Evolutionary conservation across 2,329 filamentous ascomycete genomes (phyloP), one percentile per base, ranked within the genome.

Genomic region (Fusarium goolgardi): DNA sequence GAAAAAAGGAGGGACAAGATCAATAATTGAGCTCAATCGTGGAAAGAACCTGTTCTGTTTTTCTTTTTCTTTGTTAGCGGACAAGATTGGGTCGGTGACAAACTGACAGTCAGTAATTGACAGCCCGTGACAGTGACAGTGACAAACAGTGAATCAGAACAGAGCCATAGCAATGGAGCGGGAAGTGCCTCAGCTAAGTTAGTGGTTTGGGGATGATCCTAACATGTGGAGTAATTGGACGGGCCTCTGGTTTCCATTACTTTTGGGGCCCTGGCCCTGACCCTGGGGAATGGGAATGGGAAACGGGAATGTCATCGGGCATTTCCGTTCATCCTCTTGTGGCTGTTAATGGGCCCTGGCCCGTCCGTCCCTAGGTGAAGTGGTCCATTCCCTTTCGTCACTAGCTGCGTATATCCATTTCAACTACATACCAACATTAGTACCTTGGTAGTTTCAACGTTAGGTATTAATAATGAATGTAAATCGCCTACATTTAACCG

Each of bases 11-110:
- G 18, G 23, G 29, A 23, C 11, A 29, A 23, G 18, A 43, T 45
- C 31, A 29, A 43, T 39, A 32, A 18, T 23, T 55, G 27, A 51
- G 34, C 21, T 37, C 29, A 49, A 37, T 20, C 41, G 11, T 27
- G 21, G 18, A 27, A 25, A 32, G 18, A 20, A 21, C 21, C 16
- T 35, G 23, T 57, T 20, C 12, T 37, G 20, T 43, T 44, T 52
- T 40, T 67, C 27, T 39, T 45, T 63, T 44, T 67, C 35, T 44
- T 45, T 63, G 59, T 46, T 59, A 35, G 39, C 37, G n/a, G 20
- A 58, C 20, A 31, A 46, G 32, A 40, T 31, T 31, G 18, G 18
- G 40, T 23, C 47, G 21, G 37, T 54, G 31, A 41, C 31, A 55
- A 39, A 27, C 16, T 44, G 51, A 21, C 32, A 45, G 37, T 47